Evolutionary conservation across 768 basidiomycete genomes (phyloP).

Genomic region (Amanita inopinata): DNA sequence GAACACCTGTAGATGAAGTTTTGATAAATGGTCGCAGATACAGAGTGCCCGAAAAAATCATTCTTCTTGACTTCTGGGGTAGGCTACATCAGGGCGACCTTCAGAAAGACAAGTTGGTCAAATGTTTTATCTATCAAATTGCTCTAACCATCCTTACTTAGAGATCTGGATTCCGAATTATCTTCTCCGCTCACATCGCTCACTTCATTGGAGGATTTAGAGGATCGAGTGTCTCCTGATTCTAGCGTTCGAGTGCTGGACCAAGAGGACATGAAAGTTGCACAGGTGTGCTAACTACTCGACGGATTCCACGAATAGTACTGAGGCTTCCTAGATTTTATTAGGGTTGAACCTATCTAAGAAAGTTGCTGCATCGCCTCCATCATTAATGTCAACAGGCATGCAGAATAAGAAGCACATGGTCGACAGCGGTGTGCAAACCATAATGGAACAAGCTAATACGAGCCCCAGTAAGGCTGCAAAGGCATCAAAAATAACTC

Average conservation of each 20-base stretch:
- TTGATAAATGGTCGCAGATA: slow-evolving; percentile 85
- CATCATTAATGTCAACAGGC: slow-evolving; percentile 5
- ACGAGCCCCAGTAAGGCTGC: not conserved
- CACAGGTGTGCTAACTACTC: slow-evolving; percentile 35
- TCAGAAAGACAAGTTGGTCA: slow-evolving; percentile 32
- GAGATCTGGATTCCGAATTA: slow-evolving; percentile 39
- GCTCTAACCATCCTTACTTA: slow-evolving; percentile 11
- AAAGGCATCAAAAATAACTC: not conserved
- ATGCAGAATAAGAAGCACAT: slow-evolving; percentile 14
- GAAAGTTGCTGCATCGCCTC: not conserved
- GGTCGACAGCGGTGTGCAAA: slow-evolving; percentile 21
- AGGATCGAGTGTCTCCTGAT: slow-evolving; percentile 27
- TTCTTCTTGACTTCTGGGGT: slow-evolving; percentile 94
- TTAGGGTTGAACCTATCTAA: not conserved
- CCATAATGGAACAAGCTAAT: slow-evolving; percentile 16
- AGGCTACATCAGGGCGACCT: slow-evolving; percentile 47
- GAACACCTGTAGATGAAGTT: slow-evolving; percentile 68
- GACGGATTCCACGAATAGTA: not conserved
- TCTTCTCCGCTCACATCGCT: slow-evolving; percentile 70
- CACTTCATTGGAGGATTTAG: slow-evolving; percentile 59
- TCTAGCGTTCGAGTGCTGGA: no score
- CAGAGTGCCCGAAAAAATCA: slow-evolving; percentile 84
- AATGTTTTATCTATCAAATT: not conserved
- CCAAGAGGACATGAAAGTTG: slow-evolving; percentile 45
- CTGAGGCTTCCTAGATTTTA: slow-evolving; percentile 4